A percentile compares a stretch with the other conserved stretches of the same genome.
phyloP scores from a whole-genome alignment of 345 rosid genomes.

The Sonneratia caseolaris region DNA sequence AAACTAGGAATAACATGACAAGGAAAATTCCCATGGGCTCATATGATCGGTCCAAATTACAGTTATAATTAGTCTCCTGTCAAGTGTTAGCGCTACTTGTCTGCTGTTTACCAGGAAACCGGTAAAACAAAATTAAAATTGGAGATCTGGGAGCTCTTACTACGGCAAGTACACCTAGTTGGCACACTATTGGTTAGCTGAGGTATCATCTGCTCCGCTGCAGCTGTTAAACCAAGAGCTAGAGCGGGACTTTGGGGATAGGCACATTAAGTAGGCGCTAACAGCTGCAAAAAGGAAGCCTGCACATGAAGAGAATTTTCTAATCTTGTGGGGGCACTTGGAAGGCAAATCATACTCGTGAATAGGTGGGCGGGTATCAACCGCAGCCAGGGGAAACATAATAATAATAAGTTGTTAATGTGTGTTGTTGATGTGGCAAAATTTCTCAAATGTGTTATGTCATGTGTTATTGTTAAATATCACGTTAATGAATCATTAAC shows the following conservation, averaged over 20 bases:
- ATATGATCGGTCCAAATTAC: not conserved
- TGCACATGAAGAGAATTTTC: not conserved
- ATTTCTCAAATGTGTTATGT: no score
- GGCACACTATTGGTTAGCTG: not conserved
- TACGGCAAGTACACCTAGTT: not conserved
- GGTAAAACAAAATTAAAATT: not conserved
- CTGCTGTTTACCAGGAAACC: not conserved
- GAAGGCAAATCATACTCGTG: not conserved
- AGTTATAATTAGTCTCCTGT: not conserved
- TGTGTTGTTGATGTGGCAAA: no score
- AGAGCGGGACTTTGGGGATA: slow-evolving; percentile 1
- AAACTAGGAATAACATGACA: not conserved
- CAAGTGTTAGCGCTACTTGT: not conserved
- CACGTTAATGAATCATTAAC: no score
- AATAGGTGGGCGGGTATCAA: not conserved
- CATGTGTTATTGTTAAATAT: no score
- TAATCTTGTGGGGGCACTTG: not conserved
- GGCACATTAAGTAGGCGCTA: slow-evolving; percentile 1
- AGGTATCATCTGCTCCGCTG: not conserved
- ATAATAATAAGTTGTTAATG: no score
- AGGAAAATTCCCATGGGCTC: not conserved
- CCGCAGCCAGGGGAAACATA: not conserved
- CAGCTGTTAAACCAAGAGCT: slow-evolving; percentile 3
- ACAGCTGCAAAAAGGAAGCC: slow-evolving; percentile 2
- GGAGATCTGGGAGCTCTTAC: not conserved